A percentile compares a stretch with the other conserved stretches of the same genome.
phyloP scores from a whole-genome alignment of 2,329 filamentous ascomycete species.

The Bipolaris oryzae region DNA sequence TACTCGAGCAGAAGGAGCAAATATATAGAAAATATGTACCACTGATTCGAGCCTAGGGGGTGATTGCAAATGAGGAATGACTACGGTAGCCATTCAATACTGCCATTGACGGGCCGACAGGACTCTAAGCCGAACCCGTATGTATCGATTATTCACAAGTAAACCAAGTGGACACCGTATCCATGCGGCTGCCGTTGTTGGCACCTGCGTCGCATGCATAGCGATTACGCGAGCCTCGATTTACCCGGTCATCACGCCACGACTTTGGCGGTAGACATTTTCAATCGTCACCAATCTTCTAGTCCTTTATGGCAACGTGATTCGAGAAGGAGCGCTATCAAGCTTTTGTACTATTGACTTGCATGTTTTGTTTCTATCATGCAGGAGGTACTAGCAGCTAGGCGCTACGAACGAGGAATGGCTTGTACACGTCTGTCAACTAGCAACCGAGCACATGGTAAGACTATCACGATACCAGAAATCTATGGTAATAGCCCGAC shows the following conservation, averaged over 20 bases:
- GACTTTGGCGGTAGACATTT: background rate
- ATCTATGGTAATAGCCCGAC: background rate
- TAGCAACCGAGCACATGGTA: background rate
- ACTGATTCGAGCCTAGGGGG: too few relatives aligned
- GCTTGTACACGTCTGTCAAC: background rate
- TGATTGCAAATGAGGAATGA: too few relatives aligned
- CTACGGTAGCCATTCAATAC: too few relatives aligned
- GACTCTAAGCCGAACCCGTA: background rate
- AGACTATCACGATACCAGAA: background rate
- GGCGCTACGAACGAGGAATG: background rate
- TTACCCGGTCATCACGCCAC: constrained; percentile 6
- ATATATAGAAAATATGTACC: background rate
- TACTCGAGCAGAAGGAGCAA: background rate
- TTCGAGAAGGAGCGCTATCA: background rate
- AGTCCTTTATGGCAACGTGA: background rate
- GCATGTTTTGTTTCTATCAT: background rate
- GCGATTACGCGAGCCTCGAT: constrained; percentile 3
- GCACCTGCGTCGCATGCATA: background rate
- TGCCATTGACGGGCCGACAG: too few relatives aligned
- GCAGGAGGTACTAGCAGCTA: background rate
- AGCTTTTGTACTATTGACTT: background rate
- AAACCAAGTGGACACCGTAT: background rate
- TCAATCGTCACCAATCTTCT: background rate
- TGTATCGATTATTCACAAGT: background rate
- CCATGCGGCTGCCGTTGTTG: background rate